Base-by-base conservation (phyloP, 345 rosid species). In the Aquilaria malaccensis region DNA sequence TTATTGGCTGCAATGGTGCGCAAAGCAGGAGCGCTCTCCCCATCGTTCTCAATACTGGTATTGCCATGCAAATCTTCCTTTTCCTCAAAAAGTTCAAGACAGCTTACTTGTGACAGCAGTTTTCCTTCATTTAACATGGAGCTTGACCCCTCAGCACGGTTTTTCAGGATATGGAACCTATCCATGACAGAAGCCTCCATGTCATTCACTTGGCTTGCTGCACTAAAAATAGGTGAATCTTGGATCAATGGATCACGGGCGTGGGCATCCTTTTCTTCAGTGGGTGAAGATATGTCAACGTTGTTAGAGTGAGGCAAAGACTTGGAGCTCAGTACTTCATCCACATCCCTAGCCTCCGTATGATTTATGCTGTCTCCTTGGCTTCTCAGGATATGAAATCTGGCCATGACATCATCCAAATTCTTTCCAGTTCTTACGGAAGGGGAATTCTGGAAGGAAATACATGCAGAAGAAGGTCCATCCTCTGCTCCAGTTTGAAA, bases 351-450 rank as follows among this genome's bases (percentile, higher is more conserved):
- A 52, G 69, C 59, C 53, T 29, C 41, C 14, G 41, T 63, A 50
- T 59, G 67, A 50, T 57, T 66, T 14, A 61, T 12, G 59, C 55
- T 29, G 15, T 58, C 68, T 31, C 45, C 65, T 59, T 71, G 77
- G 65, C 56, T 32, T 70, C 79, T 81, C 33, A 81, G 82, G 57
- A 79, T 73, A 56, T 61, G 55, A 70, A 74, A 79, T 79, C 91
- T 83, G 43, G 80, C 70, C 73, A 80, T 61, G 45, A 83, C 81
- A 80, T 84, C 85, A 72, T 79, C 78, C 60, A 61, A 63, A 62
- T 67, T 60, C 67, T 56, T 53, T 67, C 61, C 65, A 11, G 61
- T 56, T 43, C 64, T 69, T 51, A 52, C 37, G 13, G 15, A 54
- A 47, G 74, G 63, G 58, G 65, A 65, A 74, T 67, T 62, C 2